Percentiles rank a stretch among this genome's conserved stretches.
Evolutionary conservation across 208 protist genomes (phyloP).

Genomic region (Trypanosoma cruzi): DNA sequence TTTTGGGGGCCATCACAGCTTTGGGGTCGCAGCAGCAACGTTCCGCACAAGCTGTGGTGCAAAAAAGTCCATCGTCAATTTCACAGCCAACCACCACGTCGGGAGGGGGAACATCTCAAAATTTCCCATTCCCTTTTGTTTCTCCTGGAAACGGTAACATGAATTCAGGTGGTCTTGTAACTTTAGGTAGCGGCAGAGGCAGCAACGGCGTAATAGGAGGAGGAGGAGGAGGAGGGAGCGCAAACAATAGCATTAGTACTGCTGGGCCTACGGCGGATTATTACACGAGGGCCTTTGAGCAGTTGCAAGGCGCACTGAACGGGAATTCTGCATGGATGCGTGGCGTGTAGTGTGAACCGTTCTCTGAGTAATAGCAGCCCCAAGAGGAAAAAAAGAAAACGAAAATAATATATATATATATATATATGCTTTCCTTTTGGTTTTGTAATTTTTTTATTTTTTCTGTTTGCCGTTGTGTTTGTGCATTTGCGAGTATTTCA

Average conservation of each 20-base stretch:
- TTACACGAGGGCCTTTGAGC: not conserved
- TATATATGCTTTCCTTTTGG: too few species aligned
- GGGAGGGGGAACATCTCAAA: not conserved
- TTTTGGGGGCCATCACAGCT: slow-evolving; percentile 3
- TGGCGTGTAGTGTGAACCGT: slow-evolving; percentile 7
- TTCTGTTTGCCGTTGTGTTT: too few species aligned
- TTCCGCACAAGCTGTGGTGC: not conserved
- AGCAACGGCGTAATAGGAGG: not conserved
- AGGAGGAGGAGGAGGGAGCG: too few species aligned
- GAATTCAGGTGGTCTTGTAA: not conserved
- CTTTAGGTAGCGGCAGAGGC: not conserved
- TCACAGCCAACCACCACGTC: not conserved
- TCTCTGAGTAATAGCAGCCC: not conserved
- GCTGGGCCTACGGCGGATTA: not conserved
- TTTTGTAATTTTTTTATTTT: too few species aligned
- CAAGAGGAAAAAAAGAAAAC: too few species aligned
- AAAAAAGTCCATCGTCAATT: not conserved
- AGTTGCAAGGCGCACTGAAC: not conserved
- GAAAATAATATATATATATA: too few species aligned
- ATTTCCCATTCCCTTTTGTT: not conserved
- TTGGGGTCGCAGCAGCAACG: slow-evolving; percentile 6
- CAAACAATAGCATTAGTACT: too few species aligned
- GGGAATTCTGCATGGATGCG: not conserved
- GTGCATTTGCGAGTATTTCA: too few species aligned
- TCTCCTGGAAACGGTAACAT: not conserved